Base-by-base conservation (phyloP, 495 filamentous ascomycete genomes). In the Penicillium samsonianum region DNA sequence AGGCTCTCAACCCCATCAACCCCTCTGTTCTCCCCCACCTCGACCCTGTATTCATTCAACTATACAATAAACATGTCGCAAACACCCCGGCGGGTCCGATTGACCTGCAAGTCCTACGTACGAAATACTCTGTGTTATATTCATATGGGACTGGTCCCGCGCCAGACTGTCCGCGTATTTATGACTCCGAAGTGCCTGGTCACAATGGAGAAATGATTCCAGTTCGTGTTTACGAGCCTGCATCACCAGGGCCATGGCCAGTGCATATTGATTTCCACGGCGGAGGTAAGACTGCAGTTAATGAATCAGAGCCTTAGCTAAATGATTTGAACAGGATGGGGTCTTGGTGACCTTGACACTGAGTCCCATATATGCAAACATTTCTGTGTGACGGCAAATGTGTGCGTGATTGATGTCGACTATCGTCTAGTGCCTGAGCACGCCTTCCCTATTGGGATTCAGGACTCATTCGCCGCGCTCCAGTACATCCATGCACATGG, bases 241-340 rank as follows among this genome's bases (percentile, higher is more conserved):
- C 31, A 52, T 64, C 56, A 57, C 52, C 68, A 0, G 78, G 77
- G 1, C 78, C 78, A 8, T 79, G 77, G 57, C 72, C 75, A 2
- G 70, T 78, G 0, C 78, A 82, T 49, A 50, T 82, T 14, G 79
- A 82, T 44, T 80, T 74, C 33, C 78, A 82, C 45, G 79, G 79
- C 61, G 63, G 57, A 58, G 59, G 56, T 69, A 41, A 30, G n/a
- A n/a, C n/a, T n/a, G n/a, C n/a, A n/a, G n/a, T n/a, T n/a, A n/a
- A n/a, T n/a, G n/a, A n/a, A n/a, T n/a, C n/a, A n/a, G n/a, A n/a
- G n/a, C n/a, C n/a, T n/a, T n/a, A n/a, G n/a, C n/a, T n/a, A n/a
- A n/a, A n/a, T n/a, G n/a, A n/a, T n/a, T n/a, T n/a, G n/a, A n/a
- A n/a, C n/a, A n/a, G n/a, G n/a, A n/a, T 82, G 78, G 59, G 78